Conservation (phyloP, 352 stramenopile species). For the Globisporangium splendens region DNA sequence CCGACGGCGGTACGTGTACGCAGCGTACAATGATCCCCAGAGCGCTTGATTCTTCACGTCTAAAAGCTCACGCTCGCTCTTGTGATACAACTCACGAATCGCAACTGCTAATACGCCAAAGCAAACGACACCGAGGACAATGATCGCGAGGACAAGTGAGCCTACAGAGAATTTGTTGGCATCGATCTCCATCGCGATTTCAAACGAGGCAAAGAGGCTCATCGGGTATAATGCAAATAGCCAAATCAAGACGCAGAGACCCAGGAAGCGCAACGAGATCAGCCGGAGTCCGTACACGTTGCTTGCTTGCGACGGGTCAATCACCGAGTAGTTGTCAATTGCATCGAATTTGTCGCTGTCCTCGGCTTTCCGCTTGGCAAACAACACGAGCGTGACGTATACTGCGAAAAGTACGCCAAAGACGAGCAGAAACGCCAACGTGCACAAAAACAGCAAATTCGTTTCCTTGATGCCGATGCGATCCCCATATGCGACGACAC, state of each 20-base stretch:
- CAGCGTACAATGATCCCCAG: constrained; percentile 59
- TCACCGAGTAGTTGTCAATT: constrained; percentile 28
- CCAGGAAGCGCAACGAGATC: constrained; percentile 54
- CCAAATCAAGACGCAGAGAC: constrained; percentile 59
- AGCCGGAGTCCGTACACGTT: constrained; percentile 46
- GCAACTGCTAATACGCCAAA: constrained; percentile 28
- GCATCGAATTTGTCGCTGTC: constrained; percentile 29
- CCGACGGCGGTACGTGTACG: constrained; percentile 56
- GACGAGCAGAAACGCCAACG: constrained; percentile 44
- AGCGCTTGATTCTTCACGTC: constrained; percentile 51
- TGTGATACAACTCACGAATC: constrained; percentile 38
- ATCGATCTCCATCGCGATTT: constrained; percentile 67
- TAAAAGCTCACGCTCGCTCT: constrained; percentile 44
- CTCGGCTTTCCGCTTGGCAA: constrained; percentile 55
- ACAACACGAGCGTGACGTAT: constrained; percentile 47
- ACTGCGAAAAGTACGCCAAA: constrained; percentile 25
- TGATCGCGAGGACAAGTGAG: constrained; percentile 35
- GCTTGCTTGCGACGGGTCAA: constrained; percentile 8
- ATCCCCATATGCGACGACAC: constrained; percentile 53
- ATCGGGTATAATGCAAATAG: constrained; percentile 61
- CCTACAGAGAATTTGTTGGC: constrained; percentile 18
- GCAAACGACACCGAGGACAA: constrained; percentile 40
- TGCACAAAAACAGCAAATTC: constrained; percentile 34
- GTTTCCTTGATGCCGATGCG: constrained; percentile 47
- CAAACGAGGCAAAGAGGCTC: constrained; percentile 57